These are phyloP conservation scores for Starmerella geochares DNA, from an alignment of 805 yeast genomes.

Conservation along the genomic window DNA sequence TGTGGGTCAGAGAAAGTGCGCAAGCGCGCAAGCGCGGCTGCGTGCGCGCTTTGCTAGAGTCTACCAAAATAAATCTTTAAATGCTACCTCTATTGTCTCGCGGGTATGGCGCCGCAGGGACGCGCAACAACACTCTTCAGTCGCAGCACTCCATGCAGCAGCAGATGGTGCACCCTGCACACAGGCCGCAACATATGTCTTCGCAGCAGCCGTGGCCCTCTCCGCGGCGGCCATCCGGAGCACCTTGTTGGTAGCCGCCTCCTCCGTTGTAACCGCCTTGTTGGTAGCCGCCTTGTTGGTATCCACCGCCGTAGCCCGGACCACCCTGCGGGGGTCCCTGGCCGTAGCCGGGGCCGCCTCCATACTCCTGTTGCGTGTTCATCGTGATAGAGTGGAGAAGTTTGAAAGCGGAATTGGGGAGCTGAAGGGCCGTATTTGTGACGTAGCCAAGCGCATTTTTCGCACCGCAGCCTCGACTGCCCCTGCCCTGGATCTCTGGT, in stretches of 20 bases:
- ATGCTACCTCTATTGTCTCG: background rate
- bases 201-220: constrained; percentile 19
- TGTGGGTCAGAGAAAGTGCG: too few species aligned
- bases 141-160: constrained; percentile 28
- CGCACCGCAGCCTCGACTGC: background rate
- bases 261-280: constrained; percentile 12
- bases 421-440: background rate
- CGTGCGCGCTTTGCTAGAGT: background rate
- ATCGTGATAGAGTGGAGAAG: background rate
- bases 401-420: too few species aligned
- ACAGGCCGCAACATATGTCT: constrained; percentile 32
- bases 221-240: background rate
- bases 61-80: background rate
- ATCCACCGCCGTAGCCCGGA: constrained; percentile 12
- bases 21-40: background rate
- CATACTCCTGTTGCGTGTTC: background rate
- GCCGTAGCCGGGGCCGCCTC: background rate
- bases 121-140: too few species aligned
- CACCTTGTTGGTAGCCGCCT: constrained; percentile 4
- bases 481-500: background rate
- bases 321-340: constrained; percentile 2
- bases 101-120: too few species aligned
- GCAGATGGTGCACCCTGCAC: constrained; percentile 32
- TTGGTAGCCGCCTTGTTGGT: constrained; percentile 13
- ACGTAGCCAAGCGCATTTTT: background rate